Base-by-base conservation (phyloP, 352 stramenopile genomes). In the Pythium vanterpoolii region DNA sequence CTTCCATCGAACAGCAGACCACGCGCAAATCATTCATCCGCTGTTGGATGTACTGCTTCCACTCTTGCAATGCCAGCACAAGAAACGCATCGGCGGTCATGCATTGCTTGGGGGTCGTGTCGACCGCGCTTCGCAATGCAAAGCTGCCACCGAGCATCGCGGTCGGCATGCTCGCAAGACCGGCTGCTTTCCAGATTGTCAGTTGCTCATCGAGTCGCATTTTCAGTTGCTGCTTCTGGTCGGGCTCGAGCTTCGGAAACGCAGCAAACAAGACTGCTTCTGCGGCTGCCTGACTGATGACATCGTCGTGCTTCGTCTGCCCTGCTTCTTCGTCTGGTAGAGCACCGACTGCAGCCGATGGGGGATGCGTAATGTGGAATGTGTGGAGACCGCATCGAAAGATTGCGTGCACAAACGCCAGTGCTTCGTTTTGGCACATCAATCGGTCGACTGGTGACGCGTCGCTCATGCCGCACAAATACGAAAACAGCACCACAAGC, bases 391-490 rank as follows among this genome's bases (percentile, higher is more conserved):
- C 76, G 51, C 71, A 86, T 19, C 79, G 76, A 21, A 89, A 73
- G 28, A 89, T 68, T 0, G 63, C 68, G 18, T 86, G 76, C 0
- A 91, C 42, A 54, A 90, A 90, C 11, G 68, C 73, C 4, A 91
- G 26, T 3, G 79, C 79, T 38, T 91, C 81, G 42, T 91, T 91
- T 44, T 89, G 83, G 0, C 74, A 74, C 55, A 91, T 62, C 3
- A 93, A 40, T 3, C 76, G 55, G 52, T 91, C 81, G 30, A 91
- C 77, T 0, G 74, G 68, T 16, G 74, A 76, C 5, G 66, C 71
- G 11, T 87, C 74, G 40, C 60, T 74, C 81, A 95, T 89, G 39
- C 72, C 85, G 42, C 79, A 93, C 19, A 96, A 62, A 19, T 83
- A 66, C 31, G 79, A 75, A 33, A 93, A 95, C 4, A 95, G 56